Base-by-base conservation (phyloP, 2,329 filamentous ascomycete species). In the Scedosporium dehoogii region DNA sequence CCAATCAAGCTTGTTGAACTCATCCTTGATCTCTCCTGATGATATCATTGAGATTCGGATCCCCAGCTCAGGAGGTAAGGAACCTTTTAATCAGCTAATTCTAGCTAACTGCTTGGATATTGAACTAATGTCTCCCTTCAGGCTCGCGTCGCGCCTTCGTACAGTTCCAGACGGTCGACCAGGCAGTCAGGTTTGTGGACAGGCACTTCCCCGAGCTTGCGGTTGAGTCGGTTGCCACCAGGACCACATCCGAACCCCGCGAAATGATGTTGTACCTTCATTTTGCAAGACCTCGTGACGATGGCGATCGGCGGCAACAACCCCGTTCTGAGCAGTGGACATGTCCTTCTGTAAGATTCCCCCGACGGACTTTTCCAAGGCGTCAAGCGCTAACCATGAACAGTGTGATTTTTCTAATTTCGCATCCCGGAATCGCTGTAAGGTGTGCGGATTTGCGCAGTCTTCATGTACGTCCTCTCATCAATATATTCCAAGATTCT, bases 321-420 rank as follows among this genome's bases (percentile, higher is more conserved):
- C 64, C 21, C 63, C 29, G 29, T 33, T 33, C 29, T 23, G 66
- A 64, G n/a, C 72, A 74, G 59, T 78, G 75, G 76, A 67, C 60
- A 10, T 76, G 74, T 62, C 65, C 70, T 6, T 69, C 69, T 51
- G 75, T 76, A 66, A 6, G 72, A 64, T 3, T 44, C 3, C 38
- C 5, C 29, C 44, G 25, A 12, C n/a, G 12, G 6, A 16, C 14
- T n/a, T 18, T 57, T 46, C 18, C 21, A 23, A 18, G 23, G 23
- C 18, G 12, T 3, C 14, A 18, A 51, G 16, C 38, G 18, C 68
- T 73, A 44, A 72, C 61, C 2, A 14, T 25, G 29, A 14, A 10
- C 25, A 76, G 73, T 78, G 76, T 60, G 74, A 74, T 59, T 75
- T 72, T 62, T 72, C 69, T 18, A 78, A 78, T 64, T 78, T 73